phyloP scores from a whole-genome alignment of 441 rosid species.

The Brassica balearica region DNA sequence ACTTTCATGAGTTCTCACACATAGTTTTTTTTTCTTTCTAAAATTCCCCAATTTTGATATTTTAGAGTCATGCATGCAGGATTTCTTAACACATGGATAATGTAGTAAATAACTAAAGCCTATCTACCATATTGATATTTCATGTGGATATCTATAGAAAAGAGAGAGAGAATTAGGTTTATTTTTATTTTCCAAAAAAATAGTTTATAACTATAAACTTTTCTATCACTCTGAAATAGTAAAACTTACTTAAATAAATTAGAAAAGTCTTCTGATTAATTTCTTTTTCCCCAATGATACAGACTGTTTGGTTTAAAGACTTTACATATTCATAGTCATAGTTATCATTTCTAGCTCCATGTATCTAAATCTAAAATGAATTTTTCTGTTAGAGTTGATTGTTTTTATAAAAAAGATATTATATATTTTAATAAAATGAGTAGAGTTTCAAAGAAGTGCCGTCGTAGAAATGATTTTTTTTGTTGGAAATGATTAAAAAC shows the following conservation, averaged over 20 bases:
- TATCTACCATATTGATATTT: background rate
- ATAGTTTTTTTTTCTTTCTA: background rate
- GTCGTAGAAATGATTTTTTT: background rate
- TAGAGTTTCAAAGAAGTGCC: background rate
- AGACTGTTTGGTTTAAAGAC: background rate
- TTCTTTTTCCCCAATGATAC: background rate
- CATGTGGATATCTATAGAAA: background rate
- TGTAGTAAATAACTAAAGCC: background rate
- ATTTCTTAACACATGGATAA: background rate
- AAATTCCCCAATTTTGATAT: background rate
- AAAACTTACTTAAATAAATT: background rate
- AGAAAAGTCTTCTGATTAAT: background rate
- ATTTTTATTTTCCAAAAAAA: background rate
- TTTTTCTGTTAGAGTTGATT: too few species aligned
- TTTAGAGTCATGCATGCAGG: background rate
- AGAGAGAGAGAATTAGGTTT: background rate
- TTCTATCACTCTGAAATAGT: background rate
- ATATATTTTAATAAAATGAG: background rate
- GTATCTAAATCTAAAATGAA: background rate
- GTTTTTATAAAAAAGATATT: background rate
- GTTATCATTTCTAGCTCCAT: conserved; percentile 9
- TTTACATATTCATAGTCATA: conserved; percentile 6
- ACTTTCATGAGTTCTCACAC: background rate
- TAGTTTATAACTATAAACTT: background rate
- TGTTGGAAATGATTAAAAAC: background rate